Conservation (phyloP, 2,329 filamentous ascomycete species). For the Blumeria hordei region DNA sequence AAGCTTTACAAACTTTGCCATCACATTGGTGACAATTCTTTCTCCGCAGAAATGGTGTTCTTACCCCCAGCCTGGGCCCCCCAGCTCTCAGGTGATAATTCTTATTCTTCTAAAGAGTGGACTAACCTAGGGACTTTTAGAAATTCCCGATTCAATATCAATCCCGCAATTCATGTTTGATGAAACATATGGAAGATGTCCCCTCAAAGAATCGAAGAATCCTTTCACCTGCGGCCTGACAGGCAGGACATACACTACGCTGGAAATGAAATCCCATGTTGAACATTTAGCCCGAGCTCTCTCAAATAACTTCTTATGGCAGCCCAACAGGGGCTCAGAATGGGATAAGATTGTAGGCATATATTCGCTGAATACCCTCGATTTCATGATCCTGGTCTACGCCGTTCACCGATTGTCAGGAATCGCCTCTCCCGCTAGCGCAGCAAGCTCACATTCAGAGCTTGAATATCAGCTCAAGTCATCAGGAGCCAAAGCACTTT, state of each 20-base stretch:
- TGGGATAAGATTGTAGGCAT: constrained; percentile 62
- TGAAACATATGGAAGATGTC: constrained; percentile 41
- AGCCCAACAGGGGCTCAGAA: constrained; percentile 43
- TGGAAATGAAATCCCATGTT: constrained; percentile 39
- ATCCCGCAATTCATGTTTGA: constrained; percentile 55
- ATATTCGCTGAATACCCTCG: constrained; percentile 64
- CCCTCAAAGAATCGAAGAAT: constrained; percentile 35
- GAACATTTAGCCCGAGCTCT: constrained; percentile 44
- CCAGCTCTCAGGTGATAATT: constrained; percentile 28
- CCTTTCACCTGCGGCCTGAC: constrained; percentile 59
- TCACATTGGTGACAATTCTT: not conserved
- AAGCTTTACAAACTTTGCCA: too few relatives aligned
- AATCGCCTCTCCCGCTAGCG: constrained; percentile 59
- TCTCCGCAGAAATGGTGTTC: constrained; percentile 19
- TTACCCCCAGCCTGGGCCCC: constrained; percentile 35
- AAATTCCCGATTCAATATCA: constrained; percentile 42
- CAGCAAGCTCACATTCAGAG: constrained; percentile 61
- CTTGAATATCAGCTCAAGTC: constrained; percentile 64
- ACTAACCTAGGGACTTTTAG: constrained; percentile 1
- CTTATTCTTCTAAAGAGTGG: not conserved
- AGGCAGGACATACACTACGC: constrained; percentile 37
- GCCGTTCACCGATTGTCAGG: constrained; percentile 55
- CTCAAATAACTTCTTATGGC: constrained; percentile 45
- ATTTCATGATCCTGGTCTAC: constrained; percentile 49
- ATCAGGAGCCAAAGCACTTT: constrained; percentile 45